Evolutionary conservation across 179 eudicot species (phyloP).

Genomic region (Pouteria campechiana): DNA sequence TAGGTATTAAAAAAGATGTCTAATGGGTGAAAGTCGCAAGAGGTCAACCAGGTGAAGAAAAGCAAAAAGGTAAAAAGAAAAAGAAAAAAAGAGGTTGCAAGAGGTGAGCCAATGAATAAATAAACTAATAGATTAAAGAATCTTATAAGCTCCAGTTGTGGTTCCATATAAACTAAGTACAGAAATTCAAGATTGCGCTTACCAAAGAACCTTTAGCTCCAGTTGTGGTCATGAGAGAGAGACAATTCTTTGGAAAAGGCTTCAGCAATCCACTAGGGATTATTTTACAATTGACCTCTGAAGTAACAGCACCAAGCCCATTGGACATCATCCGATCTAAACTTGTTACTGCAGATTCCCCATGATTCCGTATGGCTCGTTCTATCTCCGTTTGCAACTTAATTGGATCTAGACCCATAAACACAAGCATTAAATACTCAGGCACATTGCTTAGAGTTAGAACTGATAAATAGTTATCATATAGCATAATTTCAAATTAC

Average conservation of each 20-base stretch:
- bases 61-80: no score
- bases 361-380: conserved; percentile 59
- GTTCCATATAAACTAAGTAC: no score
- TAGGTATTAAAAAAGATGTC: no score
- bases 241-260: conserved; percentile 86
- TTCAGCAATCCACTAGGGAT: conserved; percentile 64
- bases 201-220: conserved; percentile 99
- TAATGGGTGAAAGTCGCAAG: conserved; percentile 1
- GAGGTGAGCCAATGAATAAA: neutral
- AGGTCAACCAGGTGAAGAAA: neutral
- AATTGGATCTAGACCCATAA: conserved; percentile 48
- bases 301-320: conserved; percentile 49
- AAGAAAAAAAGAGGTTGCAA: neutral
- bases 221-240: conserved; percentile 89
- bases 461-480: no score
- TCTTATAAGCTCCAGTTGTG: no score
- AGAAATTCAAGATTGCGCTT: no score
- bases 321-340: conserved; percentile 90
- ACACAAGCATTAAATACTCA: no score
- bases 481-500: no score
- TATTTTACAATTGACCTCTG: conserved; percentile 54
- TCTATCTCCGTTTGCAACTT: conserved; percentile 72
- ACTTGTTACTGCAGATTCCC: conserved; percentile 61
- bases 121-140: no score
- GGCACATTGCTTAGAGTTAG: no score